Conservation (phyloP, 441 rosid species). For the Isatis lusitanica region DNA sequence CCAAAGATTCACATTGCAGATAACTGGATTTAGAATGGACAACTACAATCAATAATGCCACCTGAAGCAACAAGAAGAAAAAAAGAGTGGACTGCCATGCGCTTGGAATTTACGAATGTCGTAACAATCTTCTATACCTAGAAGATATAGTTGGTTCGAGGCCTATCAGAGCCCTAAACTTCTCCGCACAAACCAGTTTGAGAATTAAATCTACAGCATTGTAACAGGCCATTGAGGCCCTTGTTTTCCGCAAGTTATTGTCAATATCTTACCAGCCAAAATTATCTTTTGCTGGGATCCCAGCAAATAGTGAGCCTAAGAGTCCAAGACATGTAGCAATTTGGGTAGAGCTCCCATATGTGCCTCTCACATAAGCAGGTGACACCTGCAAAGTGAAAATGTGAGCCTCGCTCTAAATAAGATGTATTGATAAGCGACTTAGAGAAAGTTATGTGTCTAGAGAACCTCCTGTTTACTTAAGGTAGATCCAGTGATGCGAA, state of each 20-base stretch:
- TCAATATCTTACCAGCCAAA: constrained; percentile 70
- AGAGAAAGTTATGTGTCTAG: constrained; percentile 14
- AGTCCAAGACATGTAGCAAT: constrained; percentile 93
- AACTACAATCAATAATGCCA: constrained; percentile 11
- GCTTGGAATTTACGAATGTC: constrained; percentile 3
- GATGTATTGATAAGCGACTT: neutral
- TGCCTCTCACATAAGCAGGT: constrained; percentile 88
- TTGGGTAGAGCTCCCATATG: constrained; percentile 93
- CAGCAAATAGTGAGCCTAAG: constrained; percentile 72
- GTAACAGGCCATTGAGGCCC: constrained; percentile 20
- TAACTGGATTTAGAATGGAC: neutral
- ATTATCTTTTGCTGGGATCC: constrained; percentile 76
- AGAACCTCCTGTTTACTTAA: constrained; percentile 12
- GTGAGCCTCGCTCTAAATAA: neutral
- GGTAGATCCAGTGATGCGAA: constrained; percentile 22
- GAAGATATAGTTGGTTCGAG: constrained; percentile 9
- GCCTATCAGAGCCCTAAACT: neutral
- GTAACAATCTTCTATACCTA: constrained; percentile 2
- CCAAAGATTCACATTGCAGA: neutral
- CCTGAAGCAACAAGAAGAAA: constrained; percentile 3
- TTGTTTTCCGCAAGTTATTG: constrained; percentile 1
- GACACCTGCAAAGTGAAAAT: constrained; percentile 59
- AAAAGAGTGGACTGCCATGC: neutral
- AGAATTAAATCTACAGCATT: constrained; percentile 1
- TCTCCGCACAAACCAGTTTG: constrained; percentile 8